Conservation (phyloP, 1,284 basidiomycete genomes). For the Mycosarcoma mackinlayi region DNA sequence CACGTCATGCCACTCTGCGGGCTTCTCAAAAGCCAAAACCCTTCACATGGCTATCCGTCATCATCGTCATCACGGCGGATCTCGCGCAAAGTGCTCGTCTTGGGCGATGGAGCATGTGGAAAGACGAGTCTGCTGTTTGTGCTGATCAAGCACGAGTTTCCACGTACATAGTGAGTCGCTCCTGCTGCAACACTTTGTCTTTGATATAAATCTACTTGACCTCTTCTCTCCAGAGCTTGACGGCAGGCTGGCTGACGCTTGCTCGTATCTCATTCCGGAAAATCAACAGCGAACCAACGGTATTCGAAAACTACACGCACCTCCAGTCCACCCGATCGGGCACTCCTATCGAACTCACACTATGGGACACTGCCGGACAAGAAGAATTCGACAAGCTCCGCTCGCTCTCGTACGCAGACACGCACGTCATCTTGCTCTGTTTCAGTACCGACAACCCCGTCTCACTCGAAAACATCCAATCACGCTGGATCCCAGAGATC, state of each 20-base stretch:
- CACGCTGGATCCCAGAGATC: conserved; percentile 92
- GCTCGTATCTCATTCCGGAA: no score
- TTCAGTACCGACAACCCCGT: conserved; percentile 71
- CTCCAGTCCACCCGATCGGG: conserved; percentile 72
- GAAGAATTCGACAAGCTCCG: conserved; percentile 94
- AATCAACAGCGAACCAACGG: conserved; percentile 66
- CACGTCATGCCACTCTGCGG: conserved; percentile 24
- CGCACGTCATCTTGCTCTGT: conserved; percentile 75
- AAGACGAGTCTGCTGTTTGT: conserved; percentile 49
- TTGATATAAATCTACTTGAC: no score
- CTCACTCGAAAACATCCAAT: conserved; percentile 84
- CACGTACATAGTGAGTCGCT: conserved; percentile 43
- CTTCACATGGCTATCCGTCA: no score
- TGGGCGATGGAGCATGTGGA: conserved; percentile 72
- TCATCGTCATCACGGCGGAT: background rate
- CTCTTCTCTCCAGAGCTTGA: no score
- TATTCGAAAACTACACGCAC: conserved; percentile 86
- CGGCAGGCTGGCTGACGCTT: no score
- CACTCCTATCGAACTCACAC: conserved; percentile 83
- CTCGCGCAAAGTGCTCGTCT: conserved; percentile 83
- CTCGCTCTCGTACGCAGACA: conserved; percentile 91
- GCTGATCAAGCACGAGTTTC: conserved; percentile 46
- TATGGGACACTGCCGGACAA: conserved; percentile 98
- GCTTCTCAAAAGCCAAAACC: no score
- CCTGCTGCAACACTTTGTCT: background rate